Conservation (phyloP, 2,329 filamentous ascomycete species). For the Aspergillus melleus region DNA sequence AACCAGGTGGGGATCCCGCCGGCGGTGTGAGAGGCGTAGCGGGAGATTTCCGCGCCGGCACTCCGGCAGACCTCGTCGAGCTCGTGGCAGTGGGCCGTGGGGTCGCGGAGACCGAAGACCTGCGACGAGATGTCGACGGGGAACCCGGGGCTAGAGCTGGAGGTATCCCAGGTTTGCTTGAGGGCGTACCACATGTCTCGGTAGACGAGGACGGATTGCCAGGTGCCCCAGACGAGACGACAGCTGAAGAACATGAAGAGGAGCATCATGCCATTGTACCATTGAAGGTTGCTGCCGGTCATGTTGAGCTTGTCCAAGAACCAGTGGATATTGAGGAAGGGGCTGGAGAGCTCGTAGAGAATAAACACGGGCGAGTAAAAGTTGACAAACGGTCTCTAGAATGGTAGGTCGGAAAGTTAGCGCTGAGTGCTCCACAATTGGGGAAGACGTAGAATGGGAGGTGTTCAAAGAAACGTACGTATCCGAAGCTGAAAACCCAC, state of each 20-base stretch:
- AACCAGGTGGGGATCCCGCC: slow-evolving; percentile 58
- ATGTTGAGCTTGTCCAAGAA: slow-evolving; percentile 68
- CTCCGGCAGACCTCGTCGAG: slow-evolving; percentile 39
- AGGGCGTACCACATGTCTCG: slow-evolving; percentile 58
- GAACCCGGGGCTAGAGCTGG: slow-evolving; percentile 28
- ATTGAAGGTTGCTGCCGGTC: slow-evolving; percentile 61
- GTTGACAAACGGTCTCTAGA: slow-evolving; percentile 64
- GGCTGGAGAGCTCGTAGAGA: slow-evolving; percentile 66
- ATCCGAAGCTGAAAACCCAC: slow-evolving; percentile 62
- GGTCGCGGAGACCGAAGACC: slow-evolving; percentile 37
- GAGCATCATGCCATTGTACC: slow-evolving; percentile 63
- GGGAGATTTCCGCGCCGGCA: slow-evolving; percentile 50
- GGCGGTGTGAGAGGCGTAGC: slow-evolving; percentile 44
- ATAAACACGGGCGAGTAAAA: slow-evolving; percentile 66
- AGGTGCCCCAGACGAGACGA: slow-evolving; percentile 63
- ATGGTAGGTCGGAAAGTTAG: neutral
- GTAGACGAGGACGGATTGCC: slow-evolving; percentile 59
- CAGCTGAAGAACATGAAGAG: slow-evolving; percentile 62
- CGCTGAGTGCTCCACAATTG: neutral
- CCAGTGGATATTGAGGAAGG: slow-evolving; percentile 70
- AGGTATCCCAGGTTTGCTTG: slow-evolving; percentile 40
- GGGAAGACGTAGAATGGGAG: neutral
- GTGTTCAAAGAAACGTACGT: slow-evolving; percentile 51
- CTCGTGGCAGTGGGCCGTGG: slow-evolving; percentile 32
- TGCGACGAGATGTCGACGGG: slow-evolving; percentile 34